Evolutionary conservation across 108 stramenopile genomes (phyloP), one percentile per base, ranked within the genome.

Genomic region (Mayamaea pseudoterrestris): DNA sequence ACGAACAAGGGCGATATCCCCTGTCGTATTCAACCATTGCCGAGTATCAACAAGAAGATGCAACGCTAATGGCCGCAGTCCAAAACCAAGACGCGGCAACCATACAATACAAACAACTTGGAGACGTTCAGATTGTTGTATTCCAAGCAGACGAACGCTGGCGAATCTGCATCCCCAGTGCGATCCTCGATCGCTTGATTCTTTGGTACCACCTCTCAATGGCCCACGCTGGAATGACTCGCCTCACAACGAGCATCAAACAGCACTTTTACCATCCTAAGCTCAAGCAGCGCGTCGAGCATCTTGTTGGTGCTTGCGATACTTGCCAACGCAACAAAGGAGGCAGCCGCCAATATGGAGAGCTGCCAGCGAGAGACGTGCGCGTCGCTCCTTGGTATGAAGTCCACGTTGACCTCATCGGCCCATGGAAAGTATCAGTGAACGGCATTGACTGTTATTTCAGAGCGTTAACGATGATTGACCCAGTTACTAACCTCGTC

Each of bases 401-500:
- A 45, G 53, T 54, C 13, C 41, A 28, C 3, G 46, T 66, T 41
- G 65, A 72, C 40, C 41, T 66, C 17, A 66, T 72, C 16, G 65
- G 70, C 12, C 70, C 70, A 16, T 72, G 65, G 64, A 54, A 20
- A 6, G 44, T 72, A 1, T 35, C 36, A 13, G 32, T 59, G 17
- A 28, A 21, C 3, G 5, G 20, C 8, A 3, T 3, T 18, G 37
- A 39, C 3, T 14, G 5, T 8, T 3, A 3, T 3, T 56, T 60
- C 45, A 39, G 29, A 27, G 60, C 60, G 0, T 17, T 61, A 0
- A 61, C 53, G 0, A 27, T 20, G 1, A 53, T 61, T 30, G 60
- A 61, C 29, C 47, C 61, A 16, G 61, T 64, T 1, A 68, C 71
- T 9, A 77, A 69, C 41, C 36, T 77, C 30, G 48, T 62, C 0